Evolutionary conservation across 2,329 filamentous ascomycete genomes (phyloP).

Genomic region (Alternaria angustiovoidea): DNA sequence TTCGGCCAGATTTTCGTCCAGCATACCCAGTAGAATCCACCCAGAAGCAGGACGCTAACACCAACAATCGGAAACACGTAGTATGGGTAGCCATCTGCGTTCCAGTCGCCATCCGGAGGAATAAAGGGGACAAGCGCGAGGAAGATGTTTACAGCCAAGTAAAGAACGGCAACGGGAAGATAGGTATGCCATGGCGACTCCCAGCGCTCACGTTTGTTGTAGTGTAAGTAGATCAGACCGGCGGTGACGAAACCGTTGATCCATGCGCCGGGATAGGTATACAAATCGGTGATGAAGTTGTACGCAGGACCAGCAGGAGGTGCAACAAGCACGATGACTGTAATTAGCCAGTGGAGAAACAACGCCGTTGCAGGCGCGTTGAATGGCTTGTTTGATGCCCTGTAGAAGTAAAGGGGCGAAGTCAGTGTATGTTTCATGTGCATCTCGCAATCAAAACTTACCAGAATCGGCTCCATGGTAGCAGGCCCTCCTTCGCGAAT

Average conservation of each 20-base stretch:
- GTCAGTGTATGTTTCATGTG: neutral
- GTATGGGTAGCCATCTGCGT: conserved; percentile 54
- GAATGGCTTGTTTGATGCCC: conserved; percentile 73
- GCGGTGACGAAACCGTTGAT: conserved; percentile 49
- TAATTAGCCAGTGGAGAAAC: conserved; percentile 72
- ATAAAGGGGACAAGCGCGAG: conserved; percentile 55
- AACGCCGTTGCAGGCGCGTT: conserved; percentile 64
- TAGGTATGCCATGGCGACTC: conserved; percentile 51
- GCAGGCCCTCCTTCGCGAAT: conserved; percentile 72
- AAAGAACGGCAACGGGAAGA: conserved; percentile 48
- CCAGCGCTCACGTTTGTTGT: conserved; percentile 44
- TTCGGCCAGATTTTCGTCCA: conserved; percentile 34
- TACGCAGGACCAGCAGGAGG: conserved; percentile 74
- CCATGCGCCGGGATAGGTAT: conserved; percentile 49
- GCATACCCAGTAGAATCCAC: conserved; percentile 48
- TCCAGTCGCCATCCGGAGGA: conserved; percentile 52
- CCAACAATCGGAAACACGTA: conserved; percentile 57
- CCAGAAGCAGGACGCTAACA: conserved; percentile 50
- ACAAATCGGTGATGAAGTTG: conserved; percentile 69
- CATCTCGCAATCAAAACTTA: neutral
- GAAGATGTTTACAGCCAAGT: conserved; percentile 53
- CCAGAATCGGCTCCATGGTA: conserved; percentile 58
- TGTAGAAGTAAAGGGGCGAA: neutral
- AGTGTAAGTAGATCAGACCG: conserved; percentile 49
- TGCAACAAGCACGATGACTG: conserved; percentile 70